phyloP scores from a whole-genome alignment of 1,284 basidiomycete genomes.

The Athelia psychrophila region DNA sequence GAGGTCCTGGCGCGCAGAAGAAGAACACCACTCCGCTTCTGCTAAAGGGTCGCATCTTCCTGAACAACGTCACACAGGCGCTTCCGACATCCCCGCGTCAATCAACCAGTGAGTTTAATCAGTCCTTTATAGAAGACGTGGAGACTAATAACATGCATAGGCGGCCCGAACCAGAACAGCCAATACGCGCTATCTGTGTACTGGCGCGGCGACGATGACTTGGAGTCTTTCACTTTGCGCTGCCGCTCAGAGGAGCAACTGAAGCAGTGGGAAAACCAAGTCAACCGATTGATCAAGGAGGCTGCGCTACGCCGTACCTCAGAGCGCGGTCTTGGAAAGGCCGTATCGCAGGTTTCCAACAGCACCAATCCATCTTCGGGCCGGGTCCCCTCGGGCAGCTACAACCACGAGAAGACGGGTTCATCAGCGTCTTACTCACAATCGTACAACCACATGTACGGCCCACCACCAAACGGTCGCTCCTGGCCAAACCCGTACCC shows the following conservation, averaged over 20 bases:
- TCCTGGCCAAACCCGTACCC: background rate
- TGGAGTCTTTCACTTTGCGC: slow-evolving; percentile 92
- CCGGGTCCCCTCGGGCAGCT: slow-evolving; percentile 18
- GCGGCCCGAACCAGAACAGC: slow-evolving; percentile 13
- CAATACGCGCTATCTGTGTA: slow-evolving; percentile 80
- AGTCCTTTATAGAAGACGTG: slow-evolving; percentile 2
- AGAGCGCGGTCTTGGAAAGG: slow-evolving; percentile 49
- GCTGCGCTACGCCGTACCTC: slow-evolving; percentile 60
- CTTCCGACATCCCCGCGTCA: slow-evolving; percentile 52
- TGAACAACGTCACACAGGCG: slow-evolving; percentile 92
- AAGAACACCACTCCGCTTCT: slow-evolving; percentile 81
- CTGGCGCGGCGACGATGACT: slow-evolving; percentile 92
- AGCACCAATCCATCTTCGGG: slow-evolving; percentile 39
- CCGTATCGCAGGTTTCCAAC: slow-evolving; percentile 39
- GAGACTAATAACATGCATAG: background rate
- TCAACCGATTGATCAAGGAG: slow-evolving; percentile 84
- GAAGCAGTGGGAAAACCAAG: slow-evolving; percentile 87
- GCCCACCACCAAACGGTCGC: background rate
- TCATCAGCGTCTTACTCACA: slow-evolving; percentile 27
- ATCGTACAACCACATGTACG: slow-evolving; percentile 8
- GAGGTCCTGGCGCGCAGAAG: slow-evolving; percentile 48
- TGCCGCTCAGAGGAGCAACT: slow-evolving; percentile 94
- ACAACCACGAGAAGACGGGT: slow-evolving; percentile 16
- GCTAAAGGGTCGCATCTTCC: slow-evolving; percentile 95
- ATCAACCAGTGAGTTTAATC: slow-evolving; percentile 52